A percentile compares a stretch with the other conserved stretches of the same genome.
phyloP scores from a whole-genome alignment of 345 rosid genomes.

The Lenwebbia sp. region DNA sequence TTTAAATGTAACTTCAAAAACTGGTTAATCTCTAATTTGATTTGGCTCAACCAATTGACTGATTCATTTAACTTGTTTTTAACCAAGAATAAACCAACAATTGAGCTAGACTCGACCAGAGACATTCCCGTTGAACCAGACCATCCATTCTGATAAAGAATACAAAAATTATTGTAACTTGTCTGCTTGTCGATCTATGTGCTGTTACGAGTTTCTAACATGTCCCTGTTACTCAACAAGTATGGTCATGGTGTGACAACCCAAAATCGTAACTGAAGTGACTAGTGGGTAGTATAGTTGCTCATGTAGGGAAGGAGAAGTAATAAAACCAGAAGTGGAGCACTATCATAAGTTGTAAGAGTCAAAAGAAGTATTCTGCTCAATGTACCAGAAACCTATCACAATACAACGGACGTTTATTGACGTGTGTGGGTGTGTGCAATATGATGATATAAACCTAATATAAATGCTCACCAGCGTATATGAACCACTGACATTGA shows the following conservation, averaged over 20 bases:
- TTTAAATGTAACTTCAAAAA: neutral
- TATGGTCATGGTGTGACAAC: neutral
- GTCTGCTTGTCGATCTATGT: neutral
- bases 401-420: neutral
- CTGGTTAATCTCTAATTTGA: neutral
- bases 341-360: neutral
- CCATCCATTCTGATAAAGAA: neutral
- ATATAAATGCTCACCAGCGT: conserved; percentile 30
- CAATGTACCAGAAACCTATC: neutral
- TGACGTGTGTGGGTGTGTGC: neutral
- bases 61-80: neutral
- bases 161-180: neutral
- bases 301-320: neutral
- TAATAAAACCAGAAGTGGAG: neutral
- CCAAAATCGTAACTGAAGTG: neutral
- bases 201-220: neutral
- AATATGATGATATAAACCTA: neutral
- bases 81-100: neutral
- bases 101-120: neutral
- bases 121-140: neutral
- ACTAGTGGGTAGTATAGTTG: neutral
- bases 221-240: neutral
- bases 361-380: neutral
- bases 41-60: neutral
- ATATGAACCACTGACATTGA: conserved; percentile 55